A percentile compares a stretch with the other conserved stretches of the same genome.
Conservation (phyloP, 257 asterid species). For the Penstemon eatonii region DNA sequence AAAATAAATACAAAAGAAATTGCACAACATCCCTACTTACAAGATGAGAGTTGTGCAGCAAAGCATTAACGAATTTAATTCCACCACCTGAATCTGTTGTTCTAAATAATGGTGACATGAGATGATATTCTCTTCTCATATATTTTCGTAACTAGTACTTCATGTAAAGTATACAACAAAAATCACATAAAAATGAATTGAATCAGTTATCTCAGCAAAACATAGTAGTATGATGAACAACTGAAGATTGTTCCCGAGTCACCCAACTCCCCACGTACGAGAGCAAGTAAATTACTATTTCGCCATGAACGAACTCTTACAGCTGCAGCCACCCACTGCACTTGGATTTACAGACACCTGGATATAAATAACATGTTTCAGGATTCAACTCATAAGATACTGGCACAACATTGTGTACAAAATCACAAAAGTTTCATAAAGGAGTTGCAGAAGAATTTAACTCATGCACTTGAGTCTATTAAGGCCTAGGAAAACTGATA, state of each 20-base stretch:
- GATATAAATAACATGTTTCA: conserved; percentile 14
- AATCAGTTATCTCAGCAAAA: conserved; percentile 18
- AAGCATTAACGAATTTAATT: no score
- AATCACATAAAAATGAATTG: conserved; percentile 27
- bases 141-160: conserved; percentile 1
- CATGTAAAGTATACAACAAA: conserved; percentile 30
- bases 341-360: conserved; percentile 93
- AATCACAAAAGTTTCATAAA: not conserved
- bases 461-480: no score
- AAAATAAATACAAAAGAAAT: no score
- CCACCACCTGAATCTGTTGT: no score
- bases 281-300: conserved; percentile 32
- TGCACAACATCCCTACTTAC: no score
- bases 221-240: not conserved
- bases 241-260: conserved; percentile 12
- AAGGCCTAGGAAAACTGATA: no score
- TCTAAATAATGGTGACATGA: not conserved
- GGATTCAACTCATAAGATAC: conserved; percentile 8
- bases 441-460: no score
- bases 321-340: conserved; percentile 96
- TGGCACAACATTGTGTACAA: not conserved
- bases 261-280: conserved; percentile 5
- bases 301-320: conserved; percentile 86
- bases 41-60: no score
- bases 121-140: not conserved